Conservation (phyloP, 2,329 filamentous ascomycete species). For the Botrytis byssoidea region DNA sequence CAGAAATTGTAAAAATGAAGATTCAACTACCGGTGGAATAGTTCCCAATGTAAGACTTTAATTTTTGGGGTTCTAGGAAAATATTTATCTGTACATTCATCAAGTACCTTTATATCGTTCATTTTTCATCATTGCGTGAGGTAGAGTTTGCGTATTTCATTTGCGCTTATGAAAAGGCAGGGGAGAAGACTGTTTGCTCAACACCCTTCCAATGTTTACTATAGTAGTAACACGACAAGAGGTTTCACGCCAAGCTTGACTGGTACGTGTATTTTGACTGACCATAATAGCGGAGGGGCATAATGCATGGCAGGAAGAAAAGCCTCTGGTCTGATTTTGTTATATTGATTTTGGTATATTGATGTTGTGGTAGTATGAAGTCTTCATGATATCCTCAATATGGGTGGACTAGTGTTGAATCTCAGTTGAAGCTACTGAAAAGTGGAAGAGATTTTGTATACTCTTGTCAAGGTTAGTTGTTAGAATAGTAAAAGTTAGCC, state of each 20-base stretch:
- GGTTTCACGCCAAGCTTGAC: background rate
- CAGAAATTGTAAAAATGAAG: background rate
- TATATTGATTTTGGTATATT: background rate
- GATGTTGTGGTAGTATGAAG: too few relatives aligned
- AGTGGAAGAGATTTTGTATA: background rate
- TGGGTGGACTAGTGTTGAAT: background rate
- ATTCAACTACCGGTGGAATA: background rate
- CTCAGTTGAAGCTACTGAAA: background rate
- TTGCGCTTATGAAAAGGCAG: background rate
- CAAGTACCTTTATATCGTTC: background rate
- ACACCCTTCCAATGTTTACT: background rate
- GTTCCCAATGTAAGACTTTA: background rate
- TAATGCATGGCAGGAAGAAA: background rate
- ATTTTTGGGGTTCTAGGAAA: conserved; percentile 26
- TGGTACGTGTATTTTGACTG: background rate
- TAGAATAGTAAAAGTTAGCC: too few relatives aligned
- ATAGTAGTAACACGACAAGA: background rate
- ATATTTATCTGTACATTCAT: conserved; percentile 24
- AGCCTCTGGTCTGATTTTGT: background rate
- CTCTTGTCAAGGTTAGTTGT: too few relatives aligned
- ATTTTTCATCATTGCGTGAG: too few relatives aligned
- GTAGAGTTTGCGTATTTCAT: background rate
- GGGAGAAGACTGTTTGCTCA: background rate
- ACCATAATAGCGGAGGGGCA: too few relatives aligned
- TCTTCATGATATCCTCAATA: background rate